These are phyloP conservation scores for Rachicladosporium sp. DNA, from an alignment of 2,329 filamentous ascomycete genomes.

Conservation along the genomic window DNA sequence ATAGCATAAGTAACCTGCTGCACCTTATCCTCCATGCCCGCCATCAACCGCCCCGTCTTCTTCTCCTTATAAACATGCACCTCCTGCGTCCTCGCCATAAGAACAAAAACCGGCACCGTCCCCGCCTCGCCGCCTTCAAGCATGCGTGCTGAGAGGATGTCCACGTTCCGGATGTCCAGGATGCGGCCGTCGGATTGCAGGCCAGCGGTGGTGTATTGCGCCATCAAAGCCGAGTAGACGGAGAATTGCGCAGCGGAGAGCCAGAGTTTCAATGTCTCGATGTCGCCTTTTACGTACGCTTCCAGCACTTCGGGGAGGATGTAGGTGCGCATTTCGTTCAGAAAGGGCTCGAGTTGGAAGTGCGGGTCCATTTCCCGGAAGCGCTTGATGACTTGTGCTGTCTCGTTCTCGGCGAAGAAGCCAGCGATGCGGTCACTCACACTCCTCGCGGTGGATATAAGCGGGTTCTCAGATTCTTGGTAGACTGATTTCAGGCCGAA, in stretches of 20 bases:
- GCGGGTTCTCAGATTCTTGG: conserved; percentile 92
- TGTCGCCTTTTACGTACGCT: conserved; percentile 93
- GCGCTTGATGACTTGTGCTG: conserved; percentile 93
- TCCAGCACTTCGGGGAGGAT: conserved; percentile 95
- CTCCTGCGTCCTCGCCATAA: conserved; percentile 92
- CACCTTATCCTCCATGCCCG: conserved; percentile 97
- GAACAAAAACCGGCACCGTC: conserved; percentile 78
- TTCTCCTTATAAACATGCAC: conserved; percentile 92
- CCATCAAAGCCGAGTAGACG: conserved; percentile 90
- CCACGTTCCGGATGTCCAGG: conserved; percentile 86
- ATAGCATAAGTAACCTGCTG: conserved; percentile 98
- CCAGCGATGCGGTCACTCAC: conserved; percentile 88
- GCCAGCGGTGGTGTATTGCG: conserved; percentile 88
- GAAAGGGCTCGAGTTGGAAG: conserved; percentile 90
- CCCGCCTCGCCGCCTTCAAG: conserved; percentile 61
- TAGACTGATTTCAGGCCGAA: conserved; percentile 80
- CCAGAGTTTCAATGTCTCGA: conserved; percentile 84
- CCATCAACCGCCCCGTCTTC: conserved; percentile 79
- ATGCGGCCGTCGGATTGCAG: conserved; percentile 92
- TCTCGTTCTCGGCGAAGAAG: conserved; percentile 98
- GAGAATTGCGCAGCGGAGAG: conserved; percentile 91
- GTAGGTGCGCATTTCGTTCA: conserved; percentile 92
- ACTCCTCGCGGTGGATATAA: conserved; percentile 83
- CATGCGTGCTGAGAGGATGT: conserved; percentile 69
- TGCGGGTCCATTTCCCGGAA: conserved; percentile 90